phyloP scores from a whole-genome alignment of 2,329 filamentous ascomycete genomes.

The Colletotrichum sojae region DNA sequence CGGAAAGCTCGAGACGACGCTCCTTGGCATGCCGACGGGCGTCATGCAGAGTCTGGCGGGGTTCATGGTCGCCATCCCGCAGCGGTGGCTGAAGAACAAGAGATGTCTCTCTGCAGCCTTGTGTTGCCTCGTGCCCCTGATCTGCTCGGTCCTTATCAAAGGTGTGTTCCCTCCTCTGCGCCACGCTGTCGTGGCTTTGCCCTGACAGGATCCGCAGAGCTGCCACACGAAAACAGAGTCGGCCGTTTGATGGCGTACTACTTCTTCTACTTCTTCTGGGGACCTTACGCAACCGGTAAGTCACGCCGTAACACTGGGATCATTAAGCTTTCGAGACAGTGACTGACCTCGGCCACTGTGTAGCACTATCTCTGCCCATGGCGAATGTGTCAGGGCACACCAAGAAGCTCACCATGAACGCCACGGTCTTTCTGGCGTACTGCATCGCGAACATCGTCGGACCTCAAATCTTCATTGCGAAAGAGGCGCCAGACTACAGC shows the following conservation, averaged over 20 bases:
- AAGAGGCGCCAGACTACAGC: constrained; percentile 71
- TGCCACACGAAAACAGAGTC: constrained; percentile 57
- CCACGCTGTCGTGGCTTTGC: too few relatives aligned
- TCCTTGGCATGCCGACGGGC: constrained; percentile 13
- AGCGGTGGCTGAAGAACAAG: constrained; percentile 35
- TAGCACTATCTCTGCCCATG: constrained; percentile 42
- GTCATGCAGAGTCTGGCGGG: constrained; percentile 11
- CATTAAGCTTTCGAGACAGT: neutral
- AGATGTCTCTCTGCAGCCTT: constrained; percentile 31
- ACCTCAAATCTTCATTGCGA: constrained; percentile 71
- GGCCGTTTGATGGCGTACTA: constrained; percentile 45
- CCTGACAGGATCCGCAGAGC: neutral
- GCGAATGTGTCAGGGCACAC: constrained; percentile 46
- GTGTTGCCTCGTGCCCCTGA: constrained; percentile 38
- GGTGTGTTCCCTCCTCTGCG: neutral
- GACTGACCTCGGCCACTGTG: constrained; percentile 19
- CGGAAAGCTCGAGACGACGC: constrained; percentile 58
- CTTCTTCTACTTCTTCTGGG: constrained; percentile 47
- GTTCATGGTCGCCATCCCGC: constrained; percentile 27
- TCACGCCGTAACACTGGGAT: neutral
- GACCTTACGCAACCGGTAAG: constrained; percentile 42
- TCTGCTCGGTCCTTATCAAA: constrained; percentile 16
- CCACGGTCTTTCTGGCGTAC: constrained; percentile 73
- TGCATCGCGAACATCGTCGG: constrained; percentile 73
- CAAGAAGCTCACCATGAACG: constrained; percentile 61